Conservation (phyloP, 2,329 filamentous ascomycete species). For the Microsporum audouinii region DNA sequence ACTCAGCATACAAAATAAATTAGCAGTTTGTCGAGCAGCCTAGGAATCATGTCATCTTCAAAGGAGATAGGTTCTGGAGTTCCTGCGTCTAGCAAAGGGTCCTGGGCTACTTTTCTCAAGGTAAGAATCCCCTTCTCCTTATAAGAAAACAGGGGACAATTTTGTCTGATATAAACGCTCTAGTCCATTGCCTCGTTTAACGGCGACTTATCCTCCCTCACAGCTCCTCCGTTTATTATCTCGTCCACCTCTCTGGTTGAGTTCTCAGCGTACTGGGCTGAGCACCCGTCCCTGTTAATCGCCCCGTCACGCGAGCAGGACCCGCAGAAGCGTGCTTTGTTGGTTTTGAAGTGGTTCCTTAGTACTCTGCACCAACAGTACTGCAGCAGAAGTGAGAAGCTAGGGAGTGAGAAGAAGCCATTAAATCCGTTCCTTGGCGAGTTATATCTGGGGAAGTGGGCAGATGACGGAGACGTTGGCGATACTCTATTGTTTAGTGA, state of each 20-base stretch:
- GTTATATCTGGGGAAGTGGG: conserved; percentile 85
- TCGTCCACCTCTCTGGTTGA: conserved; percentile 67
- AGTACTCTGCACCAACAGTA: conserved; percentile 84
- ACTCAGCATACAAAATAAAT: neutral
- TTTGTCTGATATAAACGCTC: neutral
- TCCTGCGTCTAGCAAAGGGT: conserved; percentile 33
- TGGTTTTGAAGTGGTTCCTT: conserved; percentile 95
- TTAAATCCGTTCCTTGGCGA: conserved; percentile 94
- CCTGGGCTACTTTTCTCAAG: conserved; percentile 40
- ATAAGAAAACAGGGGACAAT: neutral
- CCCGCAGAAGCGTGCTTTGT: conserved; percentile 66
- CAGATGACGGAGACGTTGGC: conserved; percentile 56
- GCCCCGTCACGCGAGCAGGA: conserved; percentile 71
- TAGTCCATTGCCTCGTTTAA: conserved; percentile 68
- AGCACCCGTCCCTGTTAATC: conserved; percentile 65
- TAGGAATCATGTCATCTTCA: conserved; percentile 4
- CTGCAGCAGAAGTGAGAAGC: conserved; percentile 60
- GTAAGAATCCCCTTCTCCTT: conserved; percentile 18
- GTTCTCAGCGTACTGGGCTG: conserved; percentile 73
- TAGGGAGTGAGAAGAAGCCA: conserved; percentile 93
- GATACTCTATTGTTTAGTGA: conserved; percentile 81
- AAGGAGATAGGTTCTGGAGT: conserved; percentile 33
- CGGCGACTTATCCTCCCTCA: conserved; percentile 68
- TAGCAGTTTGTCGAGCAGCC: neutral
- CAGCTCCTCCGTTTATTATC: conserved; percentile 71